phyloP scores from a whole-genome alignment of 768 basidiomycete genomes.

The Galerina marginata region DNA sequence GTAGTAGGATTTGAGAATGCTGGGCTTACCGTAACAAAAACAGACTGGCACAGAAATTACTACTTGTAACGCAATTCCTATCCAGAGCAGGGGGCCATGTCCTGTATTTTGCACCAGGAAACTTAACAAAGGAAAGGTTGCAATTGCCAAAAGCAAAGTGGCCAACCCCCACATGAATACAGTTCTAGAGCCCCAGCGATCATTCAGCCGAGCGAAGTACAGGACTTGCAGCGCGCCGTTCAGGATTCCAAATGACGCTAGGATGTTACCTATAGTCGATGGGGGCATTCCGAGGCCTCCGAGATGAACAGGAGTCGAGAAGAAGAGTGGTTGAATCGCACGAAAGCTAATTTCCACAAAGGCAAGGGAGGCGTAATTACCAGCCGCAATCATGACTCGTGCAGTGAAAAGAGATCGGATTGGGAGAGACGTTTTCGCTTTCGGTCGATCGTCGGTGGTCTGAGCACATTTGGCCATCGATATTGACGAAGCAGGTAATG shows the following conservation, averaged over 20 bases:
- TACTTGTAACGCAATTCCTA: not conserved
- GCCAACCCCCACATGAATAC: slow-evolving; percentile 52
- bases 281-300: slow-evolving; percentile 71
- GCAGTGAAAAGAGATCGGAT: slow-evolving; percentile 48
- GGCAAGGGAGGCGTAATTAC: slow-evolving; percentile 61
- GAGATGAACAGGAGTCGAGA: slow-evolving; percentile 61
- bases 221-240: slow-evolving; percentile 61
- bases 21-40: slow-evolving; percentile 22
- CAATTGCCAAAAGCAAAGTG: slow-evolving; percentile 45
- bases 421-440: slow-evolving; percentile 36
- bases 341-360: slow-evolving; percentile 58
- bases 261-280: slow-evolving; percentile 58
- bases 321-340: slow-evolving; percentile 67
- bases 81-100: not conserved
- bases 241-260: slow-evolving; percentile 54
- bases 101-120: not conserved
- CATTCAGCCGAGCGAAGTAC: slow-evolving; percentile 55
- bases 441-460: too few relatives aligned
- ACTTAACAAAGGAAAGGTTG: slow-evolving; percentile 52
- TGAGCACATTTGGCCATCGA: too few relatives aligned
- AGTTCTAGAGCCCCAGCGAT: slow-evolving; percentile 52
- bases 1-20: not conserved
- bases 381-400: slow-evolving; percentile 54
- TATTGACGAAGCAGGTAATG: too few relatives aligned
- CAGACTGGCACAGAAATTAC: slow-evolving; percentile 30